Percentiles rank a stretch among this genome's conserved stretches.
Evolutionary conservation across 495 filamentous ascomycete species (phyloP).

Genomic region (Lepidopterella palustris): DNA sequence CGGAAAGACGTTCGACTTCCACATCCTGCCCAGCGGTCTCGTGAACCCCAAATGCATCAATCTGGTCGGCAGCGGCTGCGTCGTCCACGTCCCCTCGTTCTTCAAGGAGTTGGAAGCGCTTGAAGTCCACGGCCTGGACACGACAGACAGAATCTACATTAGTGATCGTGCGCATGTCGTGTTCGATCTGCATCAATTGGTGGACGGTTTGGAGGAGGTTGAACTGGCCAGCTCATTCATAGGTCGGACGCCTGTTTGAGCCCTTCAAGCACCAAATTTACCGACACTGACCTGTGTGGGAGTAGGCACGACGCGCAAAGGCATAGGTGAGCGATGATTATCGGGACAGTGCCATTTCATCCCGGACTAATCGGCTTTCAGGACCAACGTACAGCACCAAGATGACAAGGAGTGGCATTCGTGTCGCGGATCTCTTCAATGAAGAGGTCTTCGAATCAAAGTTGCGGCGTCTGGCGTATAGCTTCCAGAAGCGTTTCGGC

Average conservation of each 20-base stretch:
- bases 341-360: not conserved
- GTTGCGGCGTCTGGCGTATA: constrained; percentile 56
- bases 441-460: constrained; percentile 66
- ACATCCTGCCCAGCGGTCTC: constrained; percentile 61
- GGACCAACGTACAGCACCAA: constrained; percentile 74
- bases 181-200: constrained; percentile 73
- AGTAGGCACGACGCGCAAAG: constrained; percentile 54
- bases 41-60: constrained; percentile 71
- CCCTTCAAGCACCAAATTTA: not conserved
- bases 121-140: constrained; percentile 48
- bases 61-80: constrained; percentile 78
- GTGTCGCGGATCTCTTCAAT: constrained; percentile 70
- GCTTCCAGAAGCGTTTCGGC: constrained; percentile 69
- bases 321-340: constrained; percentile 48
- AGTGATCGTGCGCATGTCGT: constrained; percentile 77
- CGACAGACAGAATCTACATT: constrained; percentile 66
- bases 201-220: constrained; percentile 76
- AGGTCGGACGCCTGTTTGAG: constrained; percentile 18
- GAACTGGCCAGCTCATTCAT: constrained; percentile 51
- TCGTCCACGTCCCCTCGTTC: constrained; percentile 79
- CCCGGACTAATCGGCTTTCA: not conserved
- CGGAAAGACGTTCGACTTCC: constrained; percentile 36
- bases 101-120: constrained; percentile 70
- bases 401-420: constrained; percentile 65
- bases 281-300: constrained; percentile 16